These are phyloP conservation scores for Trypanosoma theileri DNA, from an alignment of 208 protist species.

Conservation along the genomic window DNA sequence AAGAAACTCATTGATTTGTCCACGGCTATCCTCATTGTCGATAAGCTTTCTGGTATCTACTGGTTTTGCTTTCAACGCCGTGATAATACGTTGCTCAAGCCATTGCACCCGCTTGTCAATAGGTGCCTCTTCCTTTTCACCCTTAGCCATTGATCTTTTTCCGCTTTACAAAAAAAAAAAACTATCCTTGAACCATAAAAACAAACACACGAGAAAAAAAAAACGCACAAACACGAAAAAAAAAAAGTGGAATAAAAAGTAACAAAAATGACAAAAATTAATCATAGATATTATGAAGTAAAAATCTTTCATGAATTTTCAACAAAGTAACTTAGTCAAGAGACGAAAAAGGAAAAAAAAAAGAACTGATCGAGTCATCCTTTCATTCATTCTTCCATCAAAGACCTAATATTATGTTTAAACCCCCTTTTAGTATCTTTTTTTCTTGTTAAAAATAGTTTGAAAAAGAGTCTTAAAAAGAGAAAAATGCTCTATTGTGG, in stretches of 20 bases:
- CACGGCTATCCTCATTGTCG: conserved; percentile 90
- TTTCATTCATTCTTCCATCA: neutral
- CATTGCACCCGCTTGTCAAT: conserved; percentile 91
- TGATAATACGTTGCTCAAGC: conserved; percentile 89
- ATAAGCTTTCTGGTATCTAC: conserved; percentile 90
- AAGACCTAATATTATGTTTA: conserved; percentile 5
- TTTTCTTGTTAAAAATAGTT: conserved; percentile 13
- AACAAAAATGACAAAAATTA: neutral
- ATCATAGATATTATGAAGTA: neutral
- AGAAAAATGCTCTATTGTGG: conserved; percentile 24
- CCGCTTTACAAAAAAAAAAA: conserved; percentile 6
- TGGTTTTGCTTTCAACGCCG: conserved; percentile 84
- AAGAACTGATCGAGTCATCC: conserved; percentile 2
- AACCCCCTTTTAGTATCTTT: neutral
- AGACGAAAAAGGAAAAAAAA: conserved; percentile 20
- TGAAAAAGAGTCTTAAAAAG: conserved; percentile 13
- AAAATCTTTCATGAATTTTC: conserved; percentile 7
- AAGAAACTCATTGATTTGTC: conserved; percentile 90
- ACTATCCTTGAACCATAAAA: conserved; percentile 10
- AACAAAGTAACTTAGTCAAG: conserved; percentile 1
- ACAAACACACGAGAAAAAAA: neutral
- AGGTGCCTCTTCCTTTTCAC: conserved; percentile 90
- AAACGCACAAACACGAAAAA: conserved; percentile 12
- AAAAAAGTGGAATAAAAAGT: conserved; percentile 14
- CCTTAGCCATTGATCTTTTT: conserved; percentile 60